Percentiles rank a stretch among this genome's conserved stretches.
Evolutionary conservation across 2,329 filamentous ascomycete genomes (phyloP).

Genomic region (Bipolaris bicolor): DNA sequence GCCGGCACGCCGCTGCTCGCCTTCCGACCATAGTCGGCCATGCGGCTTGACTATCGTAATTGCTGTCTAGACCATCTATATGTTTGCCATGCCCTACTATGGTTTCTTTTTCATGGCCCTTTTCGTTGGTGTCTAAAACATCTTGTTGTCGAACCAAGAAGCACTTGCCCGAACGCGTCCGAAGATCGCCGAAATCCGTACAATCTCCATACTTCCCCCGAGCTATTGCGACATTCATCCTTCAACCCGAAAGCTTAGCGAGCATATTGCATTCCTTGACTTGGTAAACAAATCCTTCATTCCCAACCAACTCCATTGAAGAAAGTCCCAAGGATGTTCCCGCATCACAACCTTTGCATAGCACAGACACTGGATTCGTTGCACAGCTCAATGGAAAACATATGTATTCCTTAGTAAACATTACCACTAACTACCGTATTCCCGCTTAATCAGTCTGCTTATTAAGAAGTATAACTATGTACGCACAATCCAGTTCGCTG

Average conservation of each 20-base stretch:
- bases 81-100: not conserved
- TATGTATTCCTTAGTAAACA: conserved; percentile 23
- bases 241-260: not conserved
- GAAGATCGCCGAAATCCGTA: conserved; percentile 23
- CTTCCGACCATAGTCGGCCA: not conserved
- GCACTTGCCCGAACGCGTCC: conserved; percentile 16
- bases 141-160: not conserved
- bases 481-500: conserved; percentile 28
- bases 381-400: conserved; percentile 26
- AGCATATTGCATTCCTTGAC: not conserved
- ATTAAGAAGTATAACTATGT: conserved; percentile 33
- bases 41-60: not conserved
- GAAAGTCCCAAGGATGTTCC: not conserved
- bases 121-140: not conserved
- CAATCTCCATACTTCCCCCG: conserved; percentile 21
- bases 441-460: conserved; percentile 20
- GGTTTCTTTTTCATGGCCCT: not conserved
- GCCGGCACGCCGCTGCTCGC: conserved; percentile 22
- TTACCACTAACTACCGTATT: conserved; percentile 27
- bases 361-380: not conserved
- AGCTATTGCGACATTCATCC: conserved; percentile 12
- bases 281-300: not conserved
- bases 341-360: not conserved
- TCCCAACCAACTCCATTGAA: not conserved
- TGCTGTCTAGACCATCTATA: not conserved